Conservation (phyloP, 768 basidiomycete genomes). For the Artomyces pyxidatus region DNA sequence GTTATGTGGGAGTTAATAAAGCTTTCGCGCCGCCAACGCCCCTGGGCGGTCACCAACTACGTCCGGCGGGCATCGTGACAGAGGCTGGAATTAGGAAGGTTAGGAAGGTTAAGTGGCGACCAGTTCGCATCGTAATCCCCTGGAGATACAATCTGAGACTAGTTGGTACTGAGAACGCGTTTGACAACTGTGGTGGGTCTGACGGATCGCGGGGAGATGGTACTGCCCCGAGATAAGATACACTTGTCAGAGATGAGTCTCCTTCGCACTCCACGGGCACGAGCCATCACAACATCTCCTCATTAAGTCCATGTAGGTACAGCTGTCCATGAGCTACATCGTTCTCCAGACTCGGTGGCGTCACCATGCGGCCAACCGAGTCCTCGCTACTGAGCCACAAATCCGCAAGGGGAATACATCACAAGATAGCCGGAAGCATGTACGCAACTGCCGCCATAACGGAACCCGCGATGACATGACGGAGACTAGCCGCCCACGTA, state of each 20-base stretch:
- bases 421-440: not conserved
- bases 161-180: too few species aligned
- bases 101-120: too few species aligned
- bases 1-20: not conserved
- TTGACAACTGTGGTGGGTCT: too few species aligned
- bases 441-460: not conserved
- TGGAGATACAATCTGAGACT: too few species aligned
- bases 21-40: not conserved
- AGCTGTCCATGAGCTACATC: not conserved
- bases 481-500: not conserved
- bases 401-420: not conserved
- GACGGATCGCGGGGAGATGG: too few species aligned
- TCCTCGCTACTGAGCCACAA: not conserved
- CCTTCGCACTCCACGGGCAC: not conserved
- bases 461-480: not conserved
- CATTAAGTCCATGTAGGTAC: not conserved
- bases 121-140: too few species aligned
- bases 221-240: too few species aligned
- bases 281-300: not conserved
- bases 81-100: too few species aligned
- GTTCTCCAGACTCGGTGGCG: not conserved
- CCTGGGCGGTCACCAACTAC: not conserved
- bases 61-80: not conserved
- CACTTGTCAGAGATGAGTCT: not conserved
- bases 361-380: not conserved